Evolutionary conservation across 805 yeast genomes (phyloP).

Genomic region (Metschnikowia colocasiae): DNA sequence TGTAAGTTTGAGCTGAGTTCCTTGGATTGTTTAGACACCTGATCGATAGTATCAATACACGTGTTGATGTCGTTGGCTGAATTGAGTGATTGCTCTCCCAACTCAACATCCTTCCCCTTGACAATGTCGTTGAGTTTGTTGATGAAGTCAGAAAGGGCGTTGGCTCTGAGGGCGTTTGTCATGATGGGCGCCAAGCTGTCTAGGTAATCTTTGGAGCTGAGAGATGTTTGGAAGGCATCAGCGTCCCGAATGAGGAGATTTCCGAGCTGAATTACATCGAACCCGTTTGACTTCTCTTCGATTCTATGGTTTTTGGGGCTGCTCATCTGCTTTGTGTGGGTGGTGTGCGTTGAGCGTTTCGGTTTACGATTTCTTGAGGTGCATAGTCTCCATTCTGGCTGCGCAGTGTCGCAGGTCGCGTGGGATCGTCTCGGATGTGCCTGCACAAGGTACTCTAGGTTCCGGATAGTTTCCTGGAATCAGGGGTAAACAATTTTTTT

Average conservation of each 20-base stretch:
- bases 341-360: not conserved
- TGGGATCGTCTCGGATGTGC: not conserved
- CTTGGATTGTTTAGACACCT: constrained; percentile 56
- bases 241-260: constrained; percentile 38
- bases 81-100: constrained; percentile 58
- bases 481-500: not conserved
- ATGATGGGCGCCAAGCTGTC: constrained; percentile 79
- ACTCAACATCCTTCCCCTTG: constrained; percentile 57
- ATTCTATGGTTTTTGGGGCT: not conserved
- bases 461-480: not conserved
- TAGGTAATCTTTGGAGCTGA: constrained; percentile 62
- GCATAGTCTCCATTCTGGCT: constrained; percentile 1
- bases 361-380: not conserved
- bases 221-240: constrained; percentile 43
- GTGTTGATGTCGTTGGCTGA: constrained; percentile 53
- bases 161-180: constrained; percentile 54
- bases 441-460: not conserved
- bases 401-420: constrained; percentile 1
- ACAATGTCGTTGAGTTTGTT: constrained; percentile 54
- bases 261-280: constrained; percentile 33
- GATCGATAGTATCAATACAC: constrained; percentile 61
- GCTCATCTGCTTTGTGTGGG: not conserved
- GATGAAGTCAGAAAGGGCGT: constrained; percentile 55
- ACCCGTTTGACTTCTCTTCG: not conserved
- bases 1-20: constrained; percentile 53